Conservation (phyloP, 225 moss, liverwort and hornwort species). For the Sphagnum contortum region DNA sequence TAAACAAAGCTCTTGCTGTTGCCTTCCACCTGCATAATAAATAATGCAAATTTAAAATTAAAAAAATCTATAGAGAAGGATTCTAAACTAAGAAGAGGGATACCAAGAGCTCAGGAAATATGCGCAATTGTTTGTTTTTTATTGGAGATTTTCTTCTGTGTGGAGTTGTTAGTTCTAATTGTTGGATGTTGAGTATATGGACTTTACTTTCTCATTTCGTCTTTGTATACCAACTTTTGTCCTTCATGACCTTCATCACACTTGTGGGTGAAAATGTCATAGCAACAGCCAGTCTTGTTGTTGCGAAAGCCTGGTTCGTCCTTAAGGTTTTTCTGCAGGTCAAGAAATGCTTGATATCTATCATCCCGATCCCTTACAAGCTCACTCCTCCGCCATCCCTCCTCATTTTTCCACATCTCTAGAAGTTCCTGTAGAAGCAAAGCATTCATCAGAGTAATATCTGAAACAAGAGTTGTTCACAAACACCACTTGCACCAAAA, state of each 20-base stretch:
- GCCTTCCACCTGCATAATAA: constrained; percentile 18
- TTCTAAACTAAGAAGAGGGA: too few relatives aligned
- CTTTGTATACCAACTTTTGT: constrained; percentile 18
- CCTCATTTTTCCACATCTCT: constrained; percentile 8
- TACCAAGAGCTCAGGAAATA: background rate
- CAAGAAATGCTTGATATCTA: constrained; percentile 19
- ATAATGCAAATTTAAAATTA: background rate
- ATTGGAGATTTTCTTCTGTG: too few relatives aligned
- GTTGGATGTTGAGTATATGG: background rate
- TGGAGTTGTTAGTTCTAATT: background rate
- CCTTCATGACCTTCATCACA: constrained; percentile 25
- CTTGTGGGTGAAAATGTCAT: constrained; percentile 28
- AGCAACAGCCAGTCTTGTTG: constrained; percentile 26
- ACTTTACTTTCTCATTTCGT: constrained; percentile 15
- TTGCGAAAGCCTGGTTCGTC: constrained; percentile 39
- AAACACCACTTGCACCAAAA: too few relatives aligned
- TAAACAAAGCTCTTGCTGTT: constrained; percentile 17
- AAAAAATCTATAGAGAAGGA: background rate
- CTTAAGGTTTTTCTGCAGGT: constrained; percentile 22
- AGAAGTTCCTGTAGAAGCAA: constrained; percentile 15
- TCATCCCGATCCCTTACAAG: constrained; percentile 18
- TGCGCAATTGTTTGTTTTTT: background rate
- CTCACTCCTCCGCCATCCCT: constrained; percentile 21
- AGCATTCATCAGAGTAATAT: too few relatives aligned
- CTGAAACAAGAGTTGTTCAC: too few relatives aligned